Evolutionary conservation across 164 flowering plant species (phyloP).

Genomic region (Saururus chinensis): DNA sequence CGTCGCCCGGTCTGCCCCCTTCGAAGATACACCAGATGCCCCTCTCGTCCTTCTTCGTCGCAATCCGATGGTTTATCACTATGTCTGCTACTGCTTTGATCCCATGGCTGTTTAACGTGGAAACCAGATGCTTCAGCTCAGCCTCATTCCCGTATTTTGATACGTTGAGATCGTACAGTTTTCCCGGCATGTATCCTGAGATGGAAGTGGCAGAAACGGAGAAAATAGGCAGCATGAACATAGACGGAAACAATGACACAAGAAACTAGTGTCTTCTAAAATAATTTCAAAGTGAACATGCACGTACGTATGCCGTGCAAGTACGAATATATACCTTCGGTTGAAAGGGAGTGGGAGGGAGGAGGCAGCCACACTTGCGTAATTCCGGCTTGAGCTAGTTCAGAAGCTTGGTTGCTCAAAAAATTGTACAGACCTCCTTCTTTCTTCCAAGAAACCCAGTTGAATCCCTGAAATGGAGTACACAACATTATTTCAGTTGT

Average conservation of each 20-base stretch:
- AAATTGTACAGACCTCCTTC: slow-evolving; percentile 55
- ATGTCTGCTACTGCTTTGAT: slow-evolving; percentile 64
- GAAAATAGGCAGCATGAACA: no score
- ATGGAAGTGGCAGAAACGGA: no score
- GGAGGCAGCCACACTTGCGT: slow-evolving; percentile 82
- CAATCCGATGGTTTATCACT: slow-evolving; percentile 74
- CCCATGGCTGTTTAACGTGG: slow-evolving; percentile 34
- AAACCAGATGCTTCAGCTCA: slow-evolving; percentile 25
- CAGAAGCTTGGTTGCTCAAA: slow-evolving; percentile 26
- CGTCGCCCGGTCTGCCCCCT: slow-evolving; percentile 69
- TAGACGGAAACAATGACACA: no score
- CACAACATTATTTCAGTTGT: not conserved
- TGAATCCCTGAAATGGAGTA: slow-evolving; percentile 39
- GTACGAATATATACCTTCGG: no score
- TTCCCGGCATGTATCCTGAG: not conserved
- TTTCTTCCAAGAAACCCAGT: slow-evolving; percentile 54
- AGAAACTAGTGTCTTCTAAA: no score
- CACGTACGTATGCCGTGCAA: no score
- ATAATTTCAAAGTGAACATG: no score
- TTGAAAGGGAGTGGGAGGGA: no score
- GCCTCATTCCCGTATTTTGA: not conserved
- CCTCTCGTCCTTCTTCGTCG: slow-evolving; percentile 45
- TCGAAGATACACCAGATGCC: slow-evolving; percentile 73
- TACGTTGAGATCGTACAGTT: slow-evolving; percentile 1
- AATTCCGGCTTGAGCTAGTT: slow-evolving; percentile 41